Base-by-base conservation (phyloP, 371 early-diverging fungal species). In the Rhizopus arrhizus region DNA sequence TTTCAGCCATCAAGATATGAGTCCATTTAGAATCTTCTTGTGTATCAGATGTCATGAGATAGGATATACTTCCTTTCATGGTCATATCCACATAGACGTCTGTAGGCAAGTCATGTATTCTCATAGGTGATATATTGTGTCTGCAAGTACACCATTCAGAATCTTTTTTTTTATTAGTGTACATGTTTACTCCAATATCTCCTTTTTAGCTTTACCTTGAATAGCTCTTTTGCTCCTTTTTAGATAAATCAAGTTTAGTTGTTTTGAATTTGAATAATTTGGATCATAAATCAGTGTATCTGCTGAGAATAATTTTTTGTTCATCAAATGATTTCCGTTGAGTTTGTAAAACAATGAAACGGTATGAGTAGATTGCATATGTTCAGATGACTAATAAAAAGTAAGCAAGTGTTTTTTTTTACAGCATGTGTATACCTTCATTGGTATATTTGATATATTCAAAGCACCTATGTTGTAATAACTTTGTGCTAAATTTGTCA, bases 111-210 rank as follows among this genome's bases (percentile, higher is more conserved):
- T 72, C 72, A 47, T 52, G 56, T 22, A 65, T 65, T 35, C 53
- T 62, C n/a, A 59, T 36, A 53, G 72, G 72, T 7, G 72, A 62
- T 15, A 68, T 56, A 36, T 34, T 56, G 58, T 72, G 72, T 53
- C 62, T 72, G 45, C 72, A 72, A 12, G 72, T 66, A 46, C 68
- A 72, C 72, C 72, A 72, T 50, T 68, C 72, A 15, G 65, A 50
- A 15, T 68, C 72, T 72, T 49, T 43, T 22, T 22, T 4, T 33
- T 28, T 34, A 52, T 5, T n/a, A 15, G 15, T 32, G 9, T 22
- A 6, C 4, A 32, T 29, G 6, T 12, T 9, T 0, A 34, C 9
- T 5, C 5, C 13, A 29, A 31, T 29, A 45, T 33, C 43, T 50
- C 31, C 45, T 22, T 32, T 52, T 6, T 33, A 38, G 9, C 42